Evolutionary conservation across 2,329 filamentous ascomycete species (phyloP).

Genomic region (Nemania sp.): DNA sequence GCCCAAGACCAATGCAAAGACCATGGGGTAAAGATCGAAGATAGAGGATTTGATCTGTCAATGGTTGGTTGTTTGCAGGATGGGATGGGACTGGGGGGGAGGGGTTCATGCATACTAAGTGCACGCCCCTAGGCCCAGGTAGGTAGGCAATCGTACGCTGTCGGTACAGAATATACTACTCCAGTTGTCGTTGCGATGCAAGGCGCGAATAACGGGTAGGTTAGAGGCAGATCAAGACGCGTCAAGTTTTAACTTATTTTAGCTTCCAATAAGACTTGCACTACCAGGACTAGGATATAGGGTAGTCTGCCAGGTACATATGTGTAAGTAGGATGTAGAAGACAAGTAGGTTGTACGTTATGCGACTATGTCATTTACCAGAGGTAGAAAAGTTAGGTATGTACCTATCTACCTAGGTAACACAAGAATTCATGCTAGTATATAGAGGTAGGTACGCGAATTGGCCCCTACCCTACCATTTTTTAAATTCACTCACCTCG

Average conservation of each 20-base stretch:
- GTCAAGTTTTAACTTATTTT: slow-evolving; percentile 11
- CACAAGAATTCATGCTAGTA: not conserved
- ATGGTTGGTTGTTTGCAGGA: slow-evolving; percentile 23
- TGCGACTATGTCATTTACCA: not conserved
- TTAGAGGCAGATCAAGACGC: slow-evolving; percentile 10
- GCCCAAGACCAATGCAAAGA: slow-evolving; percentile 33
- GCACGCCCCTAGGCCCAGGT: slow-evolving; percentile 29
- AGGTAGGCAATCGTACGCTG: slow-evolving; percentile 13
- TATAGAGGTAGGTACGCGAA: not conserved
- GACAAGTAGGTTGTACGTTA: too few species aligned
- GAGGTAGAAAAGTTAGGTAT: too few species aligned
- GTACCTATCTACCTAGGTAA: too few species aligned
- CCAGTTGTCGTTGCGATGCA: slow-evolving; percentile 16
- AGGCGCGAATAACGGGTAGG: not conserved
- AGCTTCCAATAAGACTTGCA: not conserved
- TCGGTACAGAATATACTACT: not conserved
- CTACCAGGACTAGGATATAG: too few species aligned
- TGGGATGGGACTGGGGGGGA: slow-evolving; percentile 27
- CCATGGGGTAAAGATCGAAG: slow-evolving; percentile 31
- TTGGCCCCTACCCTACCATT: not conserved
- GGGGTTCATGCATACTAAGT: slow-evolving; percentile 38
- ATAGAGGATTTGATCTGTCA: slow-evolving; percentile 31
- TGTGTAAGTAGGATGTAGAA: too few species aligned
- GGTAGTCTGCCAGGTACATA: too few species aligned
- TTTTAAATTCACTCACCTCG: too few species aligned